Conservation (phyloP, 345 rosid species). For the Erucastrum elatum region DNA sequence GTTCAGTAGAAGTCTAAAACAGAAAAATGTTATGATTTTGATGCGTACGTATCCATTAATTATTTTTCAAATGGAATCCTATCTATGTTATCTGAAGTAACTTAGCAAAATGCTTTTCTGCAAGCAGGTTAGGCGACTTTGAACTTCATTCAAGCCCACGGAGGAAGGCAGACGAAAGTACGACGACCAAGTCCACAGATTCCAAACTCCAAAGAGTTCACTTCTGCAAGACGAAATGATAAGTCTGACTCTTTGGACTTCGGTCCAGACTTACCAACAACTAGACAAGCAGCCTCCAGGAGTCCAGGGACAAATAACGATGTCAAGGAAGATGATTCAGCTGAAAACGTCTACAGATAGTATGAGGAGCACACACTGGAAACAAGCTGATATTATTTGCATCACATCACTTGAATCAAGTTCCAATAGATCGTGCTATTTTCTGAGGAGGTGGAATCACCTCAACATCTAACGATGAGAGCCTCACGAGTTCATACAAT, state of each 20-base stretch:
- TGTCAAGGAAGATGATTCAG: conserved; percentile 39
- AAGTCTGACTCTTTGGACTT: conserved; percentile 34
- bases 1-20: conserved; percentile 16
- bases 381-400: conserved; percentile 22
- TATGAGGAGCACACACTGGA: conserved; percentile 21
- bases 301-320: conserved; percentile 18
- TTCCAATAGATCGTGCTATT: conserved; percentile 30
- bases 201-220: conserved; percentile 20
- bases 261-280: conserved; percentile 22
- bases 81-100: conserved; percentile 3
- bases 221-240: conserved; percentile 31
- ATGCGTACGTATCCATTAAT: conserved; percentile 50
- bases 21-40: conserved; percentile 72
- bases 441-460: conserved; percentile 34
- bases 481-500: conserved; percentile 34
- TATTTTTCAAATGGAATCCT: neutral
- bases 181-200: conserved; percentile 36
- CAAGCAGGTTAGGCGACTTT: conserved; percentile 52
- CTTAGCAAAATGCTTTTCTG: conserved; percentile 32
- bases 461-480: conserved; percentile 23
- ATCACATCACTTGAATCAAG: conserved; percentile 23
- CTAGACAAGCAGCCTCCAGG: conserved; percentile 15
- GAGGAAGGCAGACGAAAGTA: conserved; percentile 44
- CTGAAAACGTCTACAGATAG: conserved; percentile 23
- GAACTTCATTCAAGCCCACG: conserved; percentile 45